Conservation (phyloP, 2,329 filamentous ascomycete species). For the Diaporthe humulicola region DNA sequence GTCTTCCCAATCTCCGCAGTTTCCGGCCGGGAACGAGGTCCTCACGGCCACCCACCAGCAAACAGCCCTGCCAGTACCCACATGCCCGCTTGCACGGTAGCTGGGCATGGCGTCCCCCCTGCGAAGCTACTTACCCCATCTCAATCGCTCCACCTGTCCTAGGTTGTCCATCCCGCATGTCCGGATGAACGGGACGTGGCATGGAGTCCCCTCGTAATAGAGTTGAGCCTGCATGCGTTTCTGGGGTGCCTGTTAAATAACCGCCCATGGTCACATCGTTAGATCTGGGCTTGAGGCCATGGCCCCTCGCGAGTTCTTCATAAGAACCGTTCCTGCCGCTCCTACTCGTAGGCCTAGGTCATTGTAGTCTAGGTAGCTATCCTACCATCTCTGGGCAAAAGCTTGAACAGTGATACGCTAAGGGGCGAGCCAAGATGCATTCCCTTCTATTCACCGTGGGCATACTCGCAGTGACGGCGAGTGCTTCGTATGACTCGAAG, state of each 20-base stretch:
- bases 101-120: background rate
- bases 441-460: background rate
- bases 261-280: conserved; percentile 7
- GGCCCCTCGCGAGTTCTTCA: background rate
- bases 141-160: background rate
- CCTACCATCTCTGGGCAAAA: background rate
- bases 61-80: background rate
- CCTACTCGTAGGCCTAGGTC: background rate
- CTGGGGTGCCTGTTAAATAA: background rate
- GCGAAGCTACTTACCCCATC: conserved; percentile 7
- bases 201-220: background rate
- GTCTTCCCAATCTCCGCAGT: conserved; percentile 6
- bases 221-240: conserved; percentile 1
- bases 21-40: background rate
- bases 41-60: background rate
- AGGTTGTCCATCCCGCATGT: background rate
- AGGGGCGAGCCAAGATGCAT: conserved; percentile 19
- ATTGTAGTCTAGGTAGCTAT: background rate
- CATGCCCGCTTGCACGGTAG: background rate
- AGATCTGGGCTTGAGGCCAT: background rate
- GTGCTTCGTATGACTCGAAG: conserved; percentile 46
- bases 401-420: background rate
- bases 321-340: background rate
- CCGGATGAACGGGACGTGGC: conserved; percentile 8
- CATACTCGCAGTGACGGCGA: conserved; percentile 13